Conservation (phyloP, 2,329 filamentous ascomycete genomes). For the Dothiorella sarmentorum region DNA sequence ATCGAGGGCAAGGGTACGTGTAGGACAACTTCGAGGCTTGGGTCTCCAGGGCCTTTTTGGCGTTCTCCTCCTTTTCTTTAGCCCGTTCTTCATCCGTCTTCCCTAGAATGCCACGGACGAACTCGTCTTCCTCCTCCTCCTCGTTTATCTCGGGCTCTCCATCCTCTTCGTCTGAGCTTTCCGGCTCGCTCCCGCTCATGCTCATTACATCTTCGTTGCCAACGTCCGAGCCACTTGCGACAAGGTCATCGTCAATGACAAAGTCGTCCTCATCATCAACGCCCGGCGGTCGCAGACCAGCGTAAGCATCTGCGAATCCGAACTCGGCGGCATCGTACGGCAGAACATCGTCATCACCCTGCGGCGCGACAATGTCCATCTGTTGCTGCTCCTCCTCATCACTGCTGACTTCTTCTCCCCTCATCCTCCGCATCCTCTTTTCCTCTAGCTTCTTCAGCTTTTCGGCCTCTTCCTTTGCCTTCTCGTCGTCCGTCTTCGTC, state of each 20-base stretch:
- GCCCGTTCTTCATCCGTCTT: constrained; percentile 46
- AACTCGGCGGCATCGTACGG: constrained; percentile 59
- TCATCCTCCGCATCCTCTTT: constrained; percentile 80
- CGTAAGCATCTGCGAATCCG: constrained; percentile 49
- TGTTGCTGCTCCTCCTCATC: constrained; percentile 58
- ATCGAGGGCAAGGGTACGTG: constrained; percentile 81
- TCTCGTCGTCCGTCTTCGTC: constrained; percentile 89
- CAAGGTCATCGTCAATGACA: constrained; percentile 79
- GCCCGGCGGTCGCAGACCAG: constrained; percentile 29
- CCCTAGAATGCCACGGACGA: constrained; percentile 44
- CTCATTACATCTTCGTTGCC: constrained; percentile 33
- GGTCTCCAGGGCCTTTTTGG: constrained; percentile 42
- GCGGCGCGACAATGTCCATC: constrained; percentile 24
- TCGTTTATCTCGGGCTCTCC: constrained; percentile 34
- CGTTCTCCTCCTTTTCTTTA: constrained; percentile 46
- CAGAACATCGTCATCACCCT: constrained; percentile 32
- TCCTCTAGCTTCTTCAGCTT: constrained; percentile 78
- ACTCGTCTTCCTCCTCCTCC: constrained; percentile 44
- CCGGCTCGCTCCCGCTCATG: constrained; percentile 28
- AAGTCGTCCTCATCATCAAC: constrained; percentile 95
- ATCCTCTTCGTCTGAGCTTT: constrained; percentile 30
- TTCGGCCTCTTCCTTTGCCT: constrained; percentile 70
- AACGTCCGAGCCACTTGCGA: constrained; percentile 71
- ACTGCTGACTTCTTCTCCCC: constrained; percentile 71
- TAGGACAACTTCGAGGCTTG: constrained; percentile 63